Evolutionary conservation across 176 grass and related monocot genomes (phyloP).

Genomic region (Urochloa ruziziensis): DNA sequence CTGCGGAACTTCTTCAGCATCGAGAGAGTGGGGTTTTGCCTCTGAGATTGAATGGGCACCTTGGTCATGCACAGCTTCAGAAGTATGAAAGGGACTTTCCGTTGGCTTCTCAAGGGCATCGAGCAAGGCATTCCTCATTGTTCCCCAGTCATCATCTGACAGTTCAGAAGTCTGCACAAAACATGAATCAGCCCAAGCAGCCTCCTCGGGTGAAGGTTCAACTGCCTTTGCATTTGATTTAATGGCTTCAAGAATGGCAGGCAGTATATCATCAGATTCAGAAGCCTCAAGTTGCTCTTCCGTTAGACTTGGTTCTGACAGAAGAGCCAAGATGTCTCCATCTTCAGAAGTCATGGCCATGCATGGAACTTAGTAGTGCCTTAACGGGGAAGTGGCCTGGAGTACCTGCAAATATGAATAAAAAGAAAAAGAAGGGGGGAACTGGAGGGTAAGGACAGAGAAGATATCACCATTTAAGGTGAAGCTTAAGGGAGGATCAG

Average conservation of each 20-base stretch:
- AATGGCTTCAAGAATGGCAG: constrained; percentile 53
- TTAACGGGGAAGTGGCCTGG: constrained; percentile 5
- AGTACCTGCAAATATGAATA: constrained; percentile 22
- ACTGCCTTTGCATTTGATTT: constrained; percentile 45
- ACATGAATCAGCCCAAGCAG: constrained; percentile 84
- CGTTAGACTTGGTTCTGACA: constrained; percentile 45
- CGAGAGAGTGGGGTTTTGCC: neutral
- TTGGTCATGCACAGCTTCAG: constrained; percentile 3
- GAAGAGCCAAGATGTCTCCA: constrained; percentile 60
- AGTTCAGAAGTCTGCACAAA: constrained; percentile 53
- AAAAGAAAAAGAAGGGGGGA: neutral
- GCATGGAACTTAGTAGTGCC: constrained; percentile 11
- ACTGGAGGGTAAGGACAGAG: neutral
- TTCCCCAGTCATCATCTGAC: constrained; percentile 56
- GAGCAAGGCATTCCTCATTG: constrained; percentile 59
- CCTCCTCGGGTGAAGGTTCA: constrained; percentile 61
- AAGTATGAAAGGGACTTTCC: constrained; percentile 6
- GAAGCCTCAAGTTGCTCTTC: constrained; percentile 42
- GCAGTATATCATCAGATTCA: constrained; percentile 42
- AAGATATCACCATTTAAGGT: neutral
- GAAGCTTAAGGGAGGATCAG: neutral
- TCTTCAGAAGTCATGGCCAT: constrained; percentile 60
- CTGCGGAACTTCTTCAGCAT: constrained; percentile 23
- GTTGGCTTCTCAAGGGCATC: constrained; percentile 51
- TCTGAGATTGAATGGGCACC: constrained; percentile 25